Conservation (phyloP, 2,329 filamentous ascomycete species). For the Didymellaceae sp. region DNA sequence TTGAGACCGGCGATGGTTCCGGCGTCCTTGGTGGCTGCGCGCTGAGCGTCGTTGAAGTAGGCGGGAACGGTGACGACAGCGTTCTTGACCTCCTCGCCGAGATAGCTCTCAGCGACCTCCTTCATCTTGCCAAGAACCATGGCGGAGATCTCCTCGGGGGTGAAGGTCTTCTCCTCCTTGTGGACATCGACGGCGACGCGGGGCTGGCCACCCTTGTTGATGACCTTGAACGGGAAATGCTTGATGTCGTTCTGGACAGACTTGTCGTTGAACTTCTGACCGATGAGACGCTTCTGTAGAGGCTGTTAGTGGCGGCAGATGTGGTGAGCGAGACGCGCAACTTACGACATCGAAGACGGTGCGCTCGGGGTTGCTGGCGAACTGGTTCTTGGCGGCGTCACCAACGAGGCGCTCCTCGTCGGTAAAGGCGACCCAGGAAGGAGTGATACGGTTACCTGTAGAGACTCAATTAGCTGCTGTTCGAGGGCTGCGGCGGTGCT, state of each 20-base stretch:
- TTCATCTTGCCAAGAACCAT: constrained; percentile 76
- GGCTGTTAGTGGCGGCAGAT: constrained; percentile 31
- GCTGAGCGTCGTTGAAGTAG: constrained; percentile 98
- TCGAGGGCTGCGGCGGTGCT: not conserved
- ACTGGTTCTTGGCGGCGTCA: constrained; percentile 70
- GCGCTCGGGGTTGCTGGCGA: constrained; percentile 56
- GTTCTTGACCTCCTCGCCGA: constrained; percentile 83
- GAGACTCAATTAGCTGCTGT: constrained; percentile 31
- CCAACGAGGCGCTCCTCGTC: constrained; percentile 96
- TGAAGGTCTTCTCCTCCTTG: constrained; percentile 73
- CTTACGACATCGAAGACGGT: constrained; percentile 56
- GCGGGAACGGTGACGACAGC: constrained; percentile 93
- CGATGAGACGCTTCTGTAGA: constrained; percentile 58
- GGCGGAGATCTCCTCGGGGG: constrained; percentile 79
- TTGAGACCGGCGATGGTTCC: constrained; percentile 91
- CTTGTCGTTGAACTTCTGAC: constrained; percentile 59
- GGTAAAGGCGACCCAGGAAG: constrained; percentile 92
- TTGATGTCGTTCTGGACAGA: constrained; percentile 93
- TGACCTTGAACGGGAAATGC: constrained; percentile 97
- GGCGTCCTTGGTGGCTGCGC: constrained; percentile 95
- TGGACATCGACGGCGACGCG: constrained; percentile 76
- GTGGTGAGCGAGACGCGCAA: not conserved
- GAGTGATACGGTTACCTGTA: constrained; percentile 52
- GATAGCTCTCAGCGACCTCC: constrained; percentile 78
- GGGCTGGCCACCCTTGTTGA: constrained; percentile 90